Evolutionary conservation across 495 filamentous ascomycete genomes (phyloP), one percentile per base, ranked within the genome.

Genomic region (Penicillium psychrofluorescens): DNA sequence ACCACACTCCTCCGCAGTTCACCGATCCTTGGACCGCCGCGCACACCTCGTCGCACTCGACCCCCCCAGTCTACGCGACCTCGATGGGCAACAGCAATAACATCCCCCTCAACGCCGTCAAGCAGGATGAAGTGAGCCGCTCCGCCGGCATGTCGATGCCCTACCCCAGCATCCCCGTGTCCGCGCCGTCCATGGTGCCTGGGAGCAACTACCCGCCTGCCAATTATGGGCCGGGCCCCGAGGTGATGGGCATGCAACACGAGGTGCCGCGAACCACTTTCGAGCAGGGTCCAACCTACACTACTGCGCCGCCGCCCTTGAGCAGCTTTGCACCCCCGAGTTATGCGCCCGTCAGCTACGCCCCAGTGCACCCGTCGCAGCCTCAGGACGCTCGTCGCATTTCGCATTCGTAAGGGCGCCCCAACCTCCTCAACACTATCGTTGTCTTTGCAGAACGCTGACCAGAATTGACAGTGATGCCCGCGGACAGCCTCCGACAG

Each of bases 21-120:
- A 90, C 87, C 58, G 90, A 97, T 63, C 91, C 91, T 11, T 97
- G 90, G 90, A 74, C 72, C 44, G 71, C 83, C 43, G 66, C 70
- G 6, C 64, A 74, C 47, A 66, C 71, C n/a, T 74, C 81, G 27
- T 76, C 83, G 13, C 68, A 79, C 38, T 70, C 72, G 36, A 65
- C 73, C 12, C 68, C 72, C 16, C 71, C 75, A 1, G 58, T 80
- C 27, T 82, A 81, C 46, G 64, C 76, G 40, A 78, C 72, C 30
- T 66, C 74, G 58, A 77, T 77, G 67, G 74, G 76, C 50, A 77
- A 71, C 76, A 81, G 67, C 60, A 50, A 57, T 59, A 56, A 74
- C 64, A 68, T 72, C 63, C 68, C 73, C 47, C 51, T 79, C 61
- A 70, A 70, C 66, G 61, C 72, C 51, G 60, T 72, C 59, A 71